Percentiles rank a stretch among this genome's conserved stretches.
These are phyloP conservation scores for Agroathelia rolfsii DNA, from an alignment of 1,284 basidiomycete genomes.

Conservation along the genomic window DNA sequence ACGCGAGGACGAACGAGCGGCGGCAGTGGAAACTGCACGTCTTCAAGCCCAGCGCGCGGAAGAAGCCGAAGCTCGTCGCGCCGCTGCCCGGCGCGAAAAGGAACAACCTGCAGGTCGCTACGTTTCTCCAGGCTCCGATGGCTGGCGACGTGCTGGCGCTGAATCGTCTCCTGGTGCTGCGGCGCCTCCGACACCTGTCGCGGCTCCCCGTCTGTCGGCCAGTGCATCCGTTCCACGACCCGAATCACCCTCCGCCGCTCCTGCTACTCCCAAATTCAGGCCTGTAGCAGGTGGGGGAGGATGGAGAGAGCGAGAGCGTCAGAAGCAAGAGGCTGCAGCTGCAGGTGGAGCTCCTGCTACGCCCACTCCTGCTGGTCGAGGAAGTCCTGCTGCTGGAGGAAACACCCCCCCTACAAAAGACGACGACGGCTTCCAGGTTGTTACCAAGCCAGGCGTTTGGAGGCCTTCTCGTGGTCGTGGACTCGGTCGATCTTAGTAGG, in stretches of 20 bases:
- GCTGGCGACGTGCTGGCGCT: conserved; percentile 17
- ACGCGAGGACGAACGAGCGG: conserved; percentile 61
- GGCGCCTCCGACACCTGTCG: conserved; percentile 25
- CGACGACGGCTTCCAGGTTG: conserved; percentile 65
- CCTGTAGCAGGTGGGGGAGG: conserved; percentile 36
- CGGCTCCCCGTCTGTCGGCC: conserved; percentile 35
- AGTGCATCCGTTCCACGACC: neutral
- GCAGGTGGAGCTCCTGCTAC: conserved; percentile 14
- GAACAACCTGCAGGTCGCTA: conserved; percentile 25
- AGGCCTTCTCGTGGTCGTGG: conserved; percentile 25
- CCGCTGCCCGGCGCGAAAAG: conserved; percentile 21
- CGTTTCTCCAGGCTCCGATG: conserved; percentile 16
- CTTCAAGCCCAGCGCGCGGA: conserved; percentile 69
- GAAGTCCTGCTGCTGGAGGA: conserved; percentile 20
- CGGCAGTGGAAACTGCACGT: conserved; percentile 45
- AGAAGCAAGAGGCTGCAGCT: conserved; percentile 31
- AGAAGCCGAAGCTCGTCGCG: conserved; percentile 56
- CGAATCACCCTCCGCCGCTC: no score
- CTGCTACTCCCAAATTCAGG: conserved; percentile 30
- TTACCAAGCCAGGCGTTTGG: conserved; percentile 37
- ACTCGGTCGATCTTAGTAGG: conserved; percentile 10
- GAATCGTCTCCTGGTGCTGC: conserved; percentile 18
- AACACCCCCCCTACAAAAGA: conserved; percentile 39
- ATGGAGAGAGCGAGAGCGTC: conserved; percentile 51
- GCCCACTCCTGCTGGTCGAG: conserved; percentile 26